Evolutionary conservation across 2,329 filamentous ascomycete genomes (phyloP).

Genomic region (Neonectria punicea): DNA sequence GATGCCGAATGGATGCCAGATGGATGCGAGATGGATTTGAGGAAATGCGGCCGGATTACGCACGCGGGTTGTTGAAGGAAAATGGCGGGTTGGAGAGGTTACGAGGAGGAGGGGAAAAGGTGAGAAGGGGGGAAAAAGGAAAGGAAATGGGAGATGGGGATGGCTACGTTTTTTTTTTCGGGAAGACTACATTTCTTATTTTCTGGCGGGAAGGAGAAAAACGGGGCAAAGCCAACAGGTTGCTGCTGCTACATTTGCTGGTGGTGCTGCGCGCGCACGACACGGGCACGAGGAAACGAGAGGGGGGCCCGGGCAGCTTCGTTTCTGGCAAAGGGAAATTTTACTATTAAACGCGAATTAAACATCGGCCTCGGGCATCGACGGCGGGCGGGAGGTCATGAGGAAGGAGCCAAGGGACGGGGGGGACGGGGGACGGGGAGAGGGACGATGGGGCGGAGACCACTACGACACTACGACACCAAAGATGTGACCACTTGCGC

Average conservation of each 20-base stretch:
- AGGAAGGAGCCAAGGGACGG: slow-evolving; percentile 12
- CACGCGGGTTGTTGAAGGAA: slow-evolving; percentile 50
- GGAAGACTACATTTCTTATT: slow-evolving; percentile 56
- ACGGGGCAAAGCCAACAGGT: slow-evolving; percentile 52
- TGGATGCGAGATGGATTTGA: slow-evolving; percentile 48
- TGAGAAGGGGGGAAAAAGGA: slow-evolving; percentile 37
- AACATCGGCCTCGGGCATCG: slow-evolving; percentile 31
- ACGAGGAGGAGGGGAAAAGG: slow-evolving; percentile 34
- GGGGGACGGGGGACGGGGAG: slow-evolving; percentile 7
- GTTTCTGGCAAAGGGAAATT: slow-evolving; percentile 42
- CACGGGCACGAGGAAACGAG: slow-evolving; percentile 36
- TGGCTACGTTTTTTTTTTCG: slow-evolving; percentile 64
- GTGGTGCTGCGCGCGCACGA: slow-evolving; percentile 43
- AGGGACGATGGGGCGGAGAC: slow-evolving; percentile 19
- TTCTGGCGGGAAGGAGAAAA: slow-evolving; percentile 58
- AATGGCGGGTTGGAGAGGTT: slow-evolving; percentile 43
- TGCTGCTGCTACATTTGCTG: slow-evolving; percentile 28
- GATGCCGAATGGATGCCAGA: slow-evolving; percentile 48
- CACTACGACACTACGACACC: slow-evolving; percentile 6
- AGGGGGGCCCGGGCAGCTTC: slow-evolving; percentile 40
- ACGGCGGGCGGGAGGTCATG: slow-evolving; percentile 23
- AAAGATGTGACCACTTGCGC: slow-evolving; percentile 2
- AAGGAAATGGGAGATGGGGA: slow-evolving; percentile 54
- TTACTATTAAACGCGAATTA: slow-evolving; percentile 43
- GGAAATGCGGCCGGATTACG: slow-evolving; percentile 41